These are phyloP conservation scores for Sporothrix pseudoabietina DNA, from an alignment of 2,329 filamentous ascomycete species.

Conservation along the genomic window DNA sequence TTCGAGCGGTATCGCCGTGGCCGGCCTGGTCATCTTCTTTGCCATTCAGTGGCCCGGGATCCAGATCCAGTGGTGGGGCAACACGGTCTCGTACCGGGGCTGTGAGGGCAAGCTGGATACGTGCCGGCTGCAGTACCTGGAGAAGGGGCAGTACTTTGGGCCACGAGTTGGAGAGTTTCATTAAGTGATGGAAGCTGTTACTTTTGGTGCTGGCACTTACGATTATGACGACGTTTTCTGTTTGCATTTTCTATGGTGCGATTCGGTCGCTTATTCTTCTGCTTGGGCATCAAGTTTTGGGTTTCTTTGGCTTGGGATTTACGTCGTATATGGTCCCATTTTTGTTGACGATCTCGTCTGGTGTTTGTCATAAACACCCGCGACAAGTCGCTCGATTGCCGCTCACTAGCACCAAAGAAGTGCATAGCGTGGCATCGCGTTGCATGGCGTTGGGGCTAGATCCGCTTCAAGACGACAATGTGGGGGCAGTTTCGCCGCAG, in stretches of 20 bases:
- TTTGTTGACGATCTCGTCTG: not conserved
- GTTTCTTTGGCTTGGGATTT: not conserved
- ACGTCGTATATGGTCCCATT: not conserved
- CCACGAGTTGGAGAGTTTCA: constrained; percentile 28
- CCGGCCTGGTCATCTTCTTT: constrained; percentile 58
- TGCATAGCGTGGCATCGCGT: not conserved
- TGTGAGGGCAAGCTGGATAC: constrained; percentile 34
- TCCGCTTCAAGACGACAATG: not conserved
- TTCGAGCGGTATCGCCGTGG: constrained; percentile 53
- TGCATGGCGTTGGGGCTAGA: not conserved
- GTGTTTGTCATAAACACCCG: not conserved
- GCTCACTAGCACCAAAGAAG: not conserved
- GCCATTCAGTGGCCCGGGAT: constrained; percentile 50
- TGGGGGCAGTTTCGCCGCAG: not conserved
- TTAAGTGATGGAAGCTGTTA: not conserved
- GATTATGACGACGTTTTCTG: not conserved
- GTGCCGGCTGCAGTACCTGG: constrained; percentile 34
- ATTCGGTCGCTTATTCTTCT: not conserved
- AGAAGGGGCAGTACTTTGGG: constrained; percentile 34
- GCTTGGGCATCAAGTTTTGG: not conserved
- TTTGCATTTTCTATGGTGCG: not conserved
- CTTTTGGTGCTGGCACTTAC: not conserved
- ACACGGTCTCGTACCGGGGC: constrained; percentile 39
- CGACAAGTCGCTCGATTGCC: not conserved
- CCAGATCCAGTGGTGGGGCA: constrained; percentile 54